Evolutionary conservation across 345 rosid genomes (phyloP), one percentile per base, ranked within the genome.

Genomic region (Psidium guajava): DNA sequence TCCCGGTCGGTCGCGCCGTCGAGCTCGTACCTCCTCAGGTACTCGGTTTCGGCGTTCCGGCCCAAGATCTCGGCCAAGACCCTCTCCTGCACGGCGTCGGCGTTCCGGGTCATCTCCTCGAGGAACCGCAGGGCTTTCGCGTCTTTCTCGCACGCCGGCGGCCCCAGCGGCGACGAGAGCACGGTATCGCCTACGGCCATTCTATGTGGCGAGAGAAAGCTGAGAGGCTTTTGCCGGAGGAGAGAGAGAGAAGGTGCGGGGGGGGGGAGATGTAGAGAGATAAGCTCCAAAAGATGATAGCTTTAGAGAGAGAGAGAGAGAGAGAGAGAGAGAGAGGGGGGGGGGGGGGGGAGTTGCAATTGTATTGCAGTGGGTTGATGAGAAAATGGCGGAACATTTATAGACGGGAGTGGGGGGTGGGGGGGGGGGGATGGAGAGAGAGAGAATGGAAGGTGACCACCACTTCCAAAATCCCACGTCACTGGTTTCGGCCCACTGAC

Each of bases 91-190:
- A 93, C 96, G 9, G 82, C 22, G 49, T 93, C 96, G 4, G 95
- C 95, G 82, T 93, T 93, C 87, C 90, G 83, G 13, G 98, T 95
- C 91, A 91, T 92, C 75, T 97, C 95, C 73, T 97, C 98, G 6
- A 97, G 93, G 90, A 96, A 91, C 21, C 86, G 90, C 82, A 97
- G 91, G 25, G 96, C 94, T 83, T 96, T 96, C 14, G 95, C 95
- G 77, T 95, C 98, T 22, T 93, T 96, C 64, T 95, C 96, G 85
- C 93, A 90, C 0, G 93, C 94, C 51, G 99, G 96, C 21, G 96
- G 98, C 84, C 97, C 95, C 3, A 93, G 88, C 1, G 95, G 92
- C 6, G 98, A 92, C 6, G 96, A 90, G 18, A 93, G 89, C 40
- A 77, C 83, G 3, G 96, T 91, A 69, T 96, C 98, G 50, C 50